Conservation (phyloP, 2,329 filamentous ascomycete genomes). For the Alternaria solani region DNA sequence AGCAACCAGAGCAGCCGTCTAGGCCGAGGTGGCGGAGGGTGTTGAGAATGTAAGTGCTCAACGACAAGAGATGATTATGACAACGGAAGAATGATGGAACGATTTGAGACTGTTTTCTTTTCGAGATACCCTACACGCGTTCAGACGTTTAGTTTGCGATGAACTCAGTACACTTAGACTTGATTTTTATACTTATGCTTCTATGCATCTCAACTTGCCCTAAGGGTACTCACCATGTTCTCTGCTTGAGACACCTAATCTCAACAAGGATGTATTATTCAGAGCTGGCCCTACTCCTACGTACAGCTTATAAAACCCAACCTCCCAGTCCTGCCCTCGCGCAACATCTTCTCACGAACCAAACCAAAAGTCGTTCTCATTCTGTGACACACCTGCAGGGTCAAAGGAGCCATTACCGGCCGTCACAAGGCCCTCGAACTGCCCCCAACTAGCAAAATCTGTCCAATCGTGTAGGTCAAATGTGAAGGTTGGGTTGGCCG, state of each 20-base stretch:
- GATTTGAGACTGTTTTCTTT: neutral
- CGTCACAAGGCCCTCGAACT: conserved; percentile 50
- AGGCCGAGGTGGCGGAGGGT: neutral
- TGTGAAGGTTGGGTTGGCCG: conserved; percentile 19
- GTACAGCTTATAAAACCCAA: neutral
- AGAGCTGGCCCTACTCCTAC: neutral
- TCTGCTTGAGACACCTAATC: neutral
- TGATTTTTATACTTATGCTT: neutral
- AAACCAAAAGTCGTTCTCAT: conserved; percentile 18
- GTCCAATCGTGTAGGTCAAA: conserved; percentile 36
- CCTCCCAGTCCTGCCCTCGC: too few species aligned
- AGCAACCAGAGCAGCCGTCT: neutral
- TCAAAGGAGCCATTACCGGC: conserved; percentile 46
- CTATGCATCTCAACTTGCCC: neutral
- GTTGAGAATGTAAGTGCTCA: neutral
- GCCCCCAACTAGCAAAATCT: conserved; percentile 49
- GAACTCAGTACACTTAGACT: neutral
- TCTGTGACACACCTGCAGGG: conserved; percentile 32
- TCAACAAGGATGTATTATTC: neutral
- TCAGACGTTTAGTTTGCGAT: neutral
- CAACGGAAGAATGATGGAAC: neutral
- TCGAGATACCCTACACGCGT: neutral
- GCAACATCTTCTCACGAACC: neutral
- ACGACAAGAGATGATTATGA: neutral
- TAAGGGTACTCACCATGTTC: neutral